phyloP scores from a whole-genome alignment of 2,329 filamentous ascomycete species.

The Cytospora mali region DNA sequence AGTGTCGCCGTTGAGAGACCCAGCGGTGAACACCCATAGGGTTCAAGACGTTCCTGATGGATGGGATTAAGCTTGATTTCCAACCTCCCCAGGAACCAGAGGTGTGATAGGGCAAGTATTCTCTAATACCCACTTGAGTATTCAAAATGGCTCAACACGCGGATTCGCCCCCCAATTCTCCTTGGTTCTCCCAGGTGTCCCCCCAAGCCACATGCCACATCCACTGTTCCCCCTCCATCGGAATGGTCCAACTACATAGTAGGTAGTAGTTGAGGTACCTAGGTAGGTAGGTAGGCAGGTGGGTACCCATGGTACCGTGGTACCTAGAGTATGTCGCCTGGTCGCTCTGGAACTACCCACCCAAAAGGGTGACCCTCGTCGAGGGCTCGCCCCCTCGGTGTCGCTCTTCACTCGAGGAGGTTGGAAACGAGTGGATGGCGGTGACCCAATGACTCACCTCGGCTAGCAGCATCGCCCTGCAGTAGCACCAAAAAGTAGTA shows the following conservation, averaged over 20 bases:
- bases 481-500: slow-evolving; percentile 23
- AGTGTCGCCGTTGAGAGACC: slow-evolving; percentile 7
- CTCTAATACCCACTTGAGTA: slow-evolving; percentile 29
- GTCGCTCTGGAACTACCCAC: slow-evolving; percentile 12
- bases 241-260: too few species aligned
- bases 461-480: slow-evolving; percentile 28
- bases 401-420: slow-evolving; percentile 29
- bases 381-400: slow-evolving; percentile 24
- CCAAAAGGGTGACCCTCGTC: slow-evolving; percentile 22
- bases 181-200: not conserved
- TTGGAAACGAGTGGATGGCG: slow-evolving; percentile 30
- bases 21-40: slow-evolving; percentile 22
- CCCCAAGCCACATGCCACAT: slow-evolving; percentile 8
- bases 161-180: slow-evolving; percentile 17
- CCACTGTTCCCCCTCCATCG: not conserved
- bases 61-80: slow-evolving; percentile 20
- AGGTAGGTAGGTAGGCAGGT: too few species aligned
- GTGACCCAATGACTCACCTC: slow-evolving; percentile 30
- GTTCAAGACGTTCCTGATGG: slow-evolving; percentile 20
- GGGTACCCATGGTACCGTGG: not conserved
- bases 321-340: slow-evolving; percentile 1
- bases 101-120: slow-evolving; percentile 20
- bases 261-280: not conserved
- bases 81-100: slow-evolving; percentile 9
- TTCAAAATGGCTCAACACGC: slow-evolving; percentile 26